Conservation (phyloP, 129 eudicot species). For the Centella asiatica region DNA sequence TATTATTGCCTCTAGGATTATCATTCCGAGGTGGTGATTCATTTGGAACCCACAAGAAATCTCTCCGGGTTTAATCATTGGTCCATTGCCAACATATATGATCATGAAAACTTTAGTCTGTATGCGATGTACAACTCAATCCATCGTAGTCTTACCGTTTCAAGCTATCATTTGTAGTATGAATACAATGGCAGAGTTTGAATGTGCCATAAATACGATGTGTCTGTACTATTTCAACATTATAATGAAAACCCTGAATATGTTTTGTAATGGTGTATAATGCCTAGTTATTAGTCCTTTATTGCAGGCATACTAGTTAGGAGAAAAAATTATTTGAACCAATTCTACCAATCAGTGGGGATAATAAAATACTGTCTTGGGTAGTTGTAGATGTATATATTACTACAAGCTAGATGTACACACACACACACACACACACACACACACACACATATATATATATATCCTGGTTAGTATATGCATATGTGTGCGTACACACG, state of each 20-base stretch:
- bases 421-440: no score
- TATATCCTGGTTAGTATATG: no score
- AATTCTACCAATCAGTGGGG: no score
- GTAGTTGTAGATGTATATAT: neutral
- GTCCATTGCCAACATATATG: constrained; percentile 5
- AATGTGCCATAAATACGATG: neutral
- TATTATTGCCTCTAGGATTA: constrained; percentile 7
- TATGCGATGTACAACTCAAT: constrained; percentile 13
- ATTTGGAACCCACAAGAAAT: constrained; percentile 25
- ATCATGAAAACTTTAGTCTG: no score
- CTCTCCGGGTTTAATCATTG: constrained; percentile 24
- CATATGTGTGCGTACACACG: no score
- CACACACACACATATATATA: no score
- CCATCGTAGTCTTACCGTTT: neutral
- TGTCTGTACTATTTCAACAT: neutral
- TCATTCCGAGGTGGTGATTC: constrained; percentile 25
- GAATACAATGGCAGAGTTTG: neutral
- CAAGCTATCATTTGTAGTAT: neutral
- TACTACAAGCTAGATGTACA: no score
- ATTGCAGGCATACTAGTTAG: neutral
- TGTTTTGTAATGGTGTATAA: neutral
- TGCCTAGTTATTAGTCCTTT: neutral
- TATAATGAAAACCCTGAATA: neutral
- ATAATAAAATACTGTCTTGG: no score
- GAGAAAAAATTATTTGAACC: no score